Evolutionary conservation across 805 yeast genomes (phyloP).

Genomic region (Yarrowia sp.): DNA sequence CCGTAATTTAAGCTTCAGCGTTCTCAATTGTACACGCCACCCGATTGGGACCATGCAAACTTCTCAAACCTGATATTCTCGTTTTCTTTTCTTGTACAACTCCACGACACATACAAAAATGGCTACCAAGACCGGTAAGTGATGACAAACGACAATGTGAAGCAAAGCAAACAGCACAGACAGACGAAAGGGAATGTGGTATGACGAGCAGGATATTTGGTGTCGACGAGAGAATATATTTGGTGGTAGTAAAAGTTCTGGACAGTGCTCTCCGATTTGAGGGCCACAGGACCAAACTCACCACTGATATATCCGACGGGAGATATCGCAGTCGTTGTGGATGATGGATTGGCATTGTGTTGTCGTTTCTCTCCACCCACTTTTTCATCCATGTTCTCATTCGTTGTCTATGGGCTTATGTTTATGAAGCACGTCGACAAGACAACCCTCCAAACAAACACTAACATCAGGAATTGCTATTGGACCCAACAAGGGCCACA

Average conservation of each 20-base stretch:
- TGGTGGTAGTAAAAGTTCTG: not conserved
- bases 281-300: not conserved
- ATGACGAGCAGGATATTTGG: slow-evolving; percentile 2
- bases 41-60: slow-evolving; percentile 27
- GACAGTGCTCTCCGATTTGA: not conserved
- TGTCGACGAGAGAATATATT: slow-evolving; percentile 11
- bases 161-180: not conserved
- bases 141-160: slow-evolving; percentile 6
- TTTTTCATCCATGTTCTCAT: not conserved
- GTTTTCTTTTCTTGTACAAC: slow-evolving; percentile 24
- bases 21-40: slow-evolving; percentile 13
- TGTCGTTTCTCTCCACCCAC: not conserved
- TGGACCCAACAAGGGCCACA: slow-evolving; percentile 99
- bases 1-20: not conserved
- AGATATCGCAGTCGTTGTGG: not conserved
- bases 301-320: not conserved
- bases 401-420: not conserved
- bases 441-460: not conserved
- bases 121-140: slow-evolving; percentile 33
- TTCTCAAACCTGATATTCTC: slow-evolving; percentile 21
- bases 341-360: not conserved
- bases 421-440: not conserved
- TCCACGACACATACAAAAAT: slow-evolving; percentile 25
- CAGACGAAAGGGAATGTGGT: not conserved
- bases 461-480: slow-evolving; percentile 71